Evolutionary conservation across 2,329 filamentous ascomycete genomes (phyloP), one percentile per base, ranked within the genome.

Genomic region (Monilinia fructicola): DNA sequence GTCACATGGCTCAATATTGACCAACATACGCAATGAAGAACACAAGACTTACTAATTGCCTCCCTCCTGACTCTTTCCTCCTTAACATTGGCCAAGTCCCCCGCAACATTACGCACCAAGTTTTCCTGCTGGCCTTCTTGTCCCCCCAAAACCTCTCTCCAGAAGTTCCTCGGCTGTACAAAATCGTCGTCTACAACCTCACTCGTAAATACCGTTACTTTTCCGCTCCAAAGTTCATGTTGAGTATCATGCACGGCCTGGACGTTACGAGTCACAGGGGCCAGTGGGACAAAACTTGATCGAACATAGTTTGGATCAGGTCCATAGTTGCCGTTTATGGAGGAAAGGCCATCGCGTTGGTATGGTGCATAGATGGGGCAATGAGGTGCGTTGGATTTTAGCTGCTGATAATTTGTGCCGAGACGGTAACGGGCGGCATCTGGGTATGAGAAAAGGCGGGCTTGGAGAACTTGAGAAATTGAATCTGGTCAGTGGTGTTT

Each of bases 341-440:
- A 73, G 70, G 74, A 74, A 4, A 68, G 66, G 0, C 80, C 80
- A 65, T 82, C 80, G 6, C 80, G 78, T 70, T 80, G 74, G 31
- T 59, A 40, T n/a, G 60, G 55, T n/a, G 40, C 38, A 38, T 67
- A 67, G 78, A 71, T 67, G 21, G 69, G 60, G 1, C 58, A 56
- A 28, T 63, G 56, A 2, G 71, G 58, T 9, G 14, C 23, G 42
- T 70, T 70, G 6, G 67, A 56, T 1, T 67, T 67, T 14, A 71
- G 67, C 69, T 84, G 82, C 69, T 85, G 81, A 72, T 85, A 87
- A 76, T 88, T 88, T 28, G 79, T 80, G 16, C 87, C 77, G 44
- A 65, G 64, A 44, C 85, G 82, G 74, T 88, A 83, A 64, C 84
- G 81, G 54, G 84, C 81, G 42, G 84, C 80, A 67, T 86, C 84